phyloP scores from a whole-genome alignment of 768 basidiomycete species.

The Leccinum longicurvipes region DNA sequence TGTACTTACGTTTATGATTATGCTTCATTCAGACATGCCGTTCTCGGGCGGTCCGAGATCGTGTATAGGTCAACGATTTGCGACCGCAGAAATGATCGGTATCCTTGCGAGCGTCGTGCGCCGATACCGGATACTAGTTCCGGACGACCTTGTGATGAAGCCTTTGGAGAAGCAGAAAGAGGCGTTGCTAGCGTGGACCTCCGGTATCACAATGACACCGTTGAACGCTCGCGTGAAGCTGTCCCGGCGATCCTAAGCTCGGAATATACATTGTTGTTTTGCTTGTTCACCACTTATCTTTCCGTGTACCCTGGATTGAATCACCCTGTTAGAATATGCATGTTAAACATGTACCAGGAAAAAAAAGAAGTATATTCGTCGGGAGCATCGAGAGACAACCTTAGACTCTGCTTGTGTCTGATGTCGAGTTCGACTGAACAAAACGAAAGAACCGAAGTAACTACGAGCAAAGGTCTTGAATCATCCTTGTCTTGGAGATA shows the following conservation, averaged over 20 bases:
- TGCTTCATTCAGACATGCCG: conserved; percentile 34
- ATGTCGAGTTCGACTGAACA: background rate
- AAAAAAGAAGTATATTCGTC: background rate
- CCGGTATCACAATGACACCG: conserved; percentile 36
- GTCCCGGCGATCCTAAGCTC: conserved; percentile 12
- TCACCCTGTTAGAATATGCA: background rate
- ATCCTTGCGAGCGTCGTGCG: conserved; percentile 43
- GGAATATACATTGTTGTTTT: background rate
- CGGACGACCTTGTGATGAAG: conserved; percentile 31
- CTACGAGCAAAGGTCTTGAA: too few relatives aligned
- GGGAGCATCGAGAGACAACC: background rate
- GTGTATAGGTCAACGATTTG: conserved; percentile 50
- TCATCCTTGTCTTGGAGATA: too few relatives aligned
- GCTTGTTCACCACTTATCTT: background rate
- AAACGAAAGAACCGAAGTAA: too few relatives aligned
- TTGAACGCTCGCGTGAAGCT: conserved; percentile 23
- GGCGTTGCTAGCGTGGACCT: conserved; percentile 36
- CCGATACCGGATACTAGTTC: conserved; percentile 40
- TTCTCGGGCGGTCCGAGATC: conserved; percentile 46
- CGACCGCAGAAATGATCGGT: conserved; percentile 39
- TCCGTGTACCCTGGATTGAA: background rate
- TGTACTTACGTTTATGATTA: background rate
- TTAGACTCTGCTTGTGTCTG: background rate
- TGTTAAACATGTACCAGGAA: background rate
- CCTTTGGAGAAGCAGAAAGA: conserved; percentile 33